Percentiles rank a stretch among this genome's conserved stretches.
Conservation (phyloP, 2,329 filamentous ascomycete genomes). For the Pezicula rhizophila region DNA sequence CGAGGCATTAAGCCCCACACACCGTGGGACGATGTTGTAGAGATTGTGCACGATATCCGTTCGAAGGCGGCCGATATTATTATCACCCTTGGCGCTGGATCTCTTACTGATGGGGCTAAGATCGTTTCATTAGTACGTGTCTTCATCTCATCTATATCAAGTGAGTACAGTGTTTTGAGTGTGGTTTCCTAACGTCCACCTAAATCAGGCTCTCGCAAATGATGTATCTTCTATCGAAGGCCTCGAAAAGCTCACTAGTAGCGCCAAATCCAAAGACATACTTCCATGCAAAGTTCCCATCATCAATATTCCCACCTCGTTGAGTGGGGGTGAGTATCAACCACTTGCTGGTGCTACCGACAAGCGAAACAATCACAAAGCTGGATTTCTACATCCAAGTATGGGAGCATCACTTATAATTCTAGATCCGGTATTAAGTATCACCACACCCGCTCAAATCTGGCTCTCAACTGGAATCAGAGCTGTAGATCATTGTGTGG, state of each 20-base stretch:
- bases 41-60: constrained; percentile 22
- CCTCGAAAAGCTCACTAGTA: constrained; percentile 9
- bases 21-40: constrained; percentile 26
- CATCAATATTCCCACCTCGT: constrained; percentile 34
- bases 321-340: constrained; percentile 36
- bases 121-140: constrained; percentile 20
- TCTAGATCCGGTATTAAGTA: constrained; percentile 46
- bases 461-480: constrained; percentile 55
- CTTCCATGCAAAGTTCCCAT: constrained; percentile 25
- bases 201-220: constrained; percentile 18
- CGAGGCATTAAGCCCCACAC: constrained; percentile 27
- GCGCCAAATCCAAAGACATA: constrained; percentile 6
- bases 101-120: constrained; percentile 28
- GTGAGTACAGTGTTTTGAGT: neutral
- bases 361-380: constrained; percentile 15
- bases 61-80: constrained; percentile 21
- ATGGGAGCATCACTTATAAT: constrained; percentile 46
- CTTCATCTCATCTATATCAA: neutral
- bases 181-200: neutral
- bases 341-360: constrained; percentile 34
- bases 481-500: constrained; percentile 52
- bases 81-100: constrained; percentile 29
- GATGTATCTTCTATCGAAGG: constrained; percentile 11
- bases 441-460: constrained; percentile 43
- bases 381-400: constrained; percentile 24